Evolutionary conservation across 1,284 basidiomycete species (phyloP), one percentile per base, ranked within the genome.

Genomic region (Amylostereum areolatum): DNA sequence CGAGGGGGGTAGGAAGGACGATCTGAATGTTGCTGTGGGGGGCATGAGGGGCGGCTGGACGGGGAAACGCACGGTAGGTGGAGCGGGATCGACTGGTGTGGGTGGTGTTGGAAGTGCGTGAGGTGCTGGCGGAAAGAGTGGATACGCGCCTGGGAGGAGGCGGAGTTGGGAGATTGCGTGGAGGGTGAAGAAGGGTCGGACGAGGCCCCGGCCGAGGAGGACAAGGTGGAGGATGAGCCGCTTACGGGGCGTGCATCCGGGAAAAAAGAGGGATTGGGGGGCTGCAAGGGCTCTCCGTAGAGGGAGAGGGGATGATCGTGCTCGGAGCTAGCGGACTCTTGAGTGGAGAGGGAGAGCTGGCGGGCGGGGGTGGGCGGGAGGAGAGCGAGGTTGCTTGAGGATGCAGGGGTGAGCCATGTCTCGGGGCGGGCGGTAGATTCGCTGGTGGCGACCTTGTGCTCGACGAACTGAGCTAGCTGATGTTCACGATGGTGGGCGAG

Each of bases 401-500:
- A 28, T 28, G 41, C 41, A 27, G 30, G 18, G n/a, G 25, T 27
- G 7, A 55, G 49, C 33, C 50, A 52, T 45, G 55, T 34, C 31
- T 52, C 18, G 18, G 18, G 18, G 18, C 18, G 18, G 18, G 18
- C 18, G 18, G 27, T 32, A 51, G 47, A 47, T 18, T 18, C 18
- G 18, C 18, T 18, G 18, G 41, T 56, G 31, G 29, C 33, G 34
- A 43, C 40, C 35, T 56, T 55, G 46, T 52, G 51, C 7, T 61
- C 61, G 2, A 57, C 45, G 43, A 62, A 54, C 6, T 58, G 66
- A 10, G 69, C 65, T 11, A 73, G 59, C 47, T 73, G 69, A 33
- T 74, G 72, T 56, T 77, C 69, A 25, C 80, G 72, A 47, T 75
- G 73, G 55, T 78, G 78, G 3, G 80, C 78, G n/a, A 82, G 74